Percentiles rank a stretch among this genome's conserved stretches.
Evolutionary conservation across 257 asterid species (phyloP).

Genomic region (Solanum clarkiae): DNA sequence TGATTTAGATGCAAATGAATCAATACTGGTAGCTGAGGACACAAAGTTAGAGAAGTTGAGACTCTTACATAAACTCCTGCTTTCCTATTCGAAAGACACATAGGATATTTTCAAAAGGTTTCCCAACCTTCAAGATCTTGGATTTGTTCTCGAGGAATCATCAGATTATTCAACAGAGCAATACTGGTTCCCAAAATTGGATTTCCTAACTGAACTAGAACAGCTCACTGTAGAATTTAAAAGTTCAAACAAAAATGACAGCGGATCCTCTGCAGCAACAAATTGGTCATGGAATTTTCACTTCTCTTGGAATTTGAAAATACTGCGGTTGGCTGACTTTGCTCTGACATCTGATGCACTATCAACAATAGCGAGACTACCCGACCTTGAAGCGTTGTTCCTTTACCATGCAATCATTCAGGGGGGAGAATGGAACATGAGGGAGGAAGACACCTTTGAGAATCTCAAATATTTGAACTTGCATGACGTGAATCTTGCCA

Average conservation of each 20-base stretch:
- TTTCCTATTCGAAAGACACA: background rate
- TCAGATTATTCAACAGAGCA: background rate
- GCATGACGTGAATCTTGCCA: accelerated
- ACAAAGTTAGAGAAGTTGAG: background rate
- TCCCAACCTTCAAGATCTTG: background rate
- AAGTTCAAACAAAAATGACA: background rate
- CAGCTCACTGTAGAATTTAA: accelerated
- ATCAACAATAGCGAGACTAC: too few species aligned
- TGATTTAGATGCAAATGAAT: background rate
- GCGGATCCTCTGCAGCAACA: too few species aligned
- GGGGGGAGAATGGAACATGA: background rate
- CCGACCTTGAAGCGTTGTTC: too few species aligned
- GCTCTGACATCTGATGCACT: too few species aligned
- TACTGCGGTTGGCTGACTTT: too few species aligned
- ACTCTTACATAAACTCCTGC: background rate
- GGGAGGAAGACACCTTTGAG: background rate
- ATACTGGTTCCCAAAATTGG: background rate
- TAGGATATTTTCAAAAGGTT: background rate
- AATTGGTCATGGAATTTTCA: background rate
- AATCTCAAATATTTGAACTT: background rate
- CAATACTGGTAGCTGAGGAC: background rate
- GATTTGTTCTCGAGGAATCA: background rate
- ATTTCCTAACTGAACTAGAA: background rate
- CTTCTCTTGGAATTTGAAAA: background rate
- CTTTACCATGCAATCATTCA: background rate